Percentiles rank a stretch among this genome's conserved stretches.
phyloP scores from a whole-genome alignment of 192 early-diverging fungal species.

The Ambispora gerdemannii region DNA sequence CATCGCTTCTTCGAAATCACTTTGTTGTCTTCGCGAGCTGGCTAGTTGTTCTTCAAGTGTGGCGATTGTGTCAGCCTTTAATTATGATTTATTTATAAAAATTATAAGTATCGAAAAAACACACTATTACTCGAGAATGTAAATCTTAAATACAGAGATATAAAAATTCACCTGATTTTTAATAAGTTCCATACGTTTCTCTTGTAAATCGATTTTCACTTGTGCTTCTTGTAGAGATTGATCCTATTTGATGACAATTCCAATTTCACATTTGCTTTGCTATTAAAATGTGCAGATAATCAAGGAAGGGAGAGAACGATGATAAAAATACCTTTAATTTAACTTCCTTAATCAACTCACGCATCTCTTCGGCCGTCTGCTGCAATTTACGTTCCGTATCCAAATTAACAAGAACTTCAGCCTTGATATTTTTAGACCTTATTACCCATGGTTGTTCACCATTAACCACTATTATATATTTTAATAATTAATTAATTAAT shows the following conservation, averaged over 20 bases:
- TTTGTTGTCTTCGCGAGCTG: conserved; percentile 57
- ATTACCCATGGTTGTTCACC: conserved; percentile 73
- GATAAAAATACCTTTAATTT: conserved; percentile 60
- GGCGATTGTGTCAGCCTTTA: conserved; percentile 52
- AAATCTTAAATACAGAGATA: too few relatives aligned
- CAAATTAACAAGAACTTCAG: conserved; percentile 72
- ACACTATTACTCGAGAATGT: too few relatives aligned
- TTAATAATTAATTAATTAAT: neutral
- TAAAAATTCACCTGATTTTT: conserved; percentile 53
- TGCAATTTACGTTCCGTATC: conserved; percentile 77
- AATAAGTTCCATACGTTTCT: conserved; percentile 69
- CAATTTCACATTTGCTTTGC: neutral
- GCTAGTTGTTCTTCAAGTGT: conserved; percentile 59
- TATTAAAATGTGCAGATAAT: too few relatives aligned
- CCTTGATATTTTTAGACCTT: conserved; percentile 78
- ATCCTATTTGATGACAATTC: conserved; percentile 47
- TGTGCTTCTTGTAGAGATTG: conserved; percentile 70
- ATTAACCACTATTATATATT: conserved; percentile 35
- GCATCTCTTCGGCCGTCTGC: conserved; percentile 72
- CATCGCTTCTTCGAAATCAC: conserved; percentile 70
- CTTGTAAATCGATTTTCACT: conserved; percentile 78
- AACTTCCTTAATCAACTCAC: conserved; percentile 72
- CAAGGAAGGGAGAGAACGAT: neutral
- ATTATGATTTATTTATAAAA: neutral
- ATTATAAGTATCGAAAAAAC: neutral